Conservation (phyloP, 139 green algal genomes). For the Astrephomene gubernaculifera region DNA sequence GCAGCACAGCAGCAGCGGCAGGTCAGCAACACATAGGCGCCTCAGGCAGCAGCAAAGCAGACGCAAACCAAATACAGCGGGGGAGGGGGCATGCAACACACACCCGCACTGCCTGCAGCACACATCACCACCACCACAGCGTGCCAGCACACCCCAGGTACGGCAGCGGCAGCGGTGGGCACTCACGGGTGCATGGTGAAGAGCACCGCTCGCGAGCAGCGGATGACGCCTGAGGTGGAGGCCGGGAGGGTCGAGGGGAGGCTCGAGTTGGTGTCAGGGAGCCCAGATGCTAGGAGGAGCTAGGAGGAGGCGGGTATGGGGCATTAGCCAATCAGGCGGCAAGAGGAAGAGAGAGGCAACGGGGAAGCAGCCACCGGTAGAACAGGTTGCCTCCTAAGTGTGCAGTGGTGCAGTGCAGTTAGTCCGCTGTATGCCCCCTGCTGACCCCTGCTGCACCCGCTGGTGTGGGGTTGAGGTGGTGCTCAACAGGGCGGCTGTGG, state of each 20-base stretch:
- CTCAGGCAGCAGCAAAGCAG: not conserved
- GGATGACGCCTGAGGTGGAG: slow-evolving; percentile 12
- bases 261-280: no score
- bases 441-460: not conserved
- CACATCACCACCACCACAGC: not conserved
- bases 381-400: not conserved
- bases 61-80: not conserved
- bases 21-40: not conserved
- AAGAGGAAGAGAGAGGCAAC: not conserved
- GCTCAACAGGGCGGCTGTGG: not conserved
- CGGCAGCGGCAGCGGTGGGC: no score
- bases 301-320: not conserved
- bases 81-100: not conserved
- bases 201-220: slow-evolving; percentile 11
- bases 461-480: no score
- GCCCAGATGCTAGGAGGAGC: not conserved
- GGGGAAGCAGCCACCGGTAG: not conserved
- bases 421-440: not conserved
- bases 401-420: not conserved
- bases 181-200: slow-evolving; percentile 45
- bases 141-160: no score
- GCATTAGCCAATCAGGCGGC: no score
- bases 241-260: no score
- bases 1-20: no score
- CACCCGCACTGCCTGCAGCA: not conserved